phyloP scores from a whole-genome alignment of 1,284 basidiomycete species.

The Ustilago trichophora region DNA sequence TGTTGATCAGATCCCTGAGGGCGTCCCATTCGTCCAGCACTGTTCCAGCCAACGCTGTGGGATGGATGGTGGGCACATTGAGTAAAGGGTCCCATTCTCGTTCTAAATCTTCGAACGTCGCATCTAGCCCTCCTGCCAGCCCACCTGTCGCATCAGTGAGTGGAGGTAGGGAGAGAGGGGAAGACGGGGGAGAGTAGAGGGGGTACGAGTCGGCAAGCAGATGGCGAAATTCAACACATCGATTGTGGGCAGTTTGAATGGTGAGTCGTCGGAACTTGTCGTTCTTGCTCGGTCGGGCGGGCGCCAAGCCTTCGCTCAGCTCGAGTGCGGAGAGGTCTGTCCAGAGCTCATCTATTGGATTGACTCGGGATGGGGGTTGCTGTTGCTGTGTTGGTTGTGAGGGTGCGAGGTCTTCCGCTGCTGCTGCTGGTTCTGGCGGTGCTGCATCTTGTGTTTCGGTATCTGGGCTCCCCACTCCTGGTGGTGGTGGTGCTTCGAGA shows the following conservation, averaged over 20 bases:
- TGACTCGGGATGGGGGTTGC: neutral
- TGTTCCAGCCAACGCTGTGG: constrained; percentile 15
- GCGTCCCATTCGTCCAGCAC: constrained; percentile 61
- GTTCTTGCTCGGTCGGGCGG: constrained; percentile 37
- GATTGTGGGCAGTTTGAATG: constrained; percentile 32
- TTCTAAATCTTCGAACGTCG: constrained; percentile 27
- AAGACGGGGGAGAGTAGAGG: constrained; percentile 1
- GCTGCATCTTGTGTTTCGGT: too few species aligned
- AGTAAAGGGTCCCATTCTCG: constrained; percentile 31
- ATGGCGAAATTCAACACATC: constrained; percentile 16
- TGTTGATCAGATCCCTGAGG: constrained; percentile 54
- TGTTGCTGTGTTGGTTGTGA: too few species aligned
- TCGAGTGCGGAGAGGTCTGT: constrained; percentile 26
- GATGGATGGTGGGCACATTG: constrained; percentile 42
- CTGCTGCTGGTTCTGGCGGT: too few species aligned
- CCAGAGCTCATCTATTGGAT: constrained; percentile 27
- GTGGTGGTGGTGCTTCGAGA: too few species aligned
- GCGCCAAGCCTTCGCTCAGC: constrained; percentile 34
- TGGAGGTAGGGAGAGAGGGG: neutral
- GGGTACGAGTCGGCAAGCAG: constrained; percentile 32
- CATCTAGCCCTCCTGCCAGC: constrained; percentile 9
- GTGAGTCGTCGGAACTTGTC: constrained; percentile 39
- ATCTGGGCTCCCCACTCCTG: too few species aligned
- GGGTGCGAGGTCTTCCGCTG: too few species aligned
- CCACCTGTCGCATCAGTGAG: constrained; percentile 7